These are phyloP conservation scores for Echinochloa phyllopogon DNA, from an alignment of 176 grass and related monocot genomes.

Conservation along the genomic window DNA sequence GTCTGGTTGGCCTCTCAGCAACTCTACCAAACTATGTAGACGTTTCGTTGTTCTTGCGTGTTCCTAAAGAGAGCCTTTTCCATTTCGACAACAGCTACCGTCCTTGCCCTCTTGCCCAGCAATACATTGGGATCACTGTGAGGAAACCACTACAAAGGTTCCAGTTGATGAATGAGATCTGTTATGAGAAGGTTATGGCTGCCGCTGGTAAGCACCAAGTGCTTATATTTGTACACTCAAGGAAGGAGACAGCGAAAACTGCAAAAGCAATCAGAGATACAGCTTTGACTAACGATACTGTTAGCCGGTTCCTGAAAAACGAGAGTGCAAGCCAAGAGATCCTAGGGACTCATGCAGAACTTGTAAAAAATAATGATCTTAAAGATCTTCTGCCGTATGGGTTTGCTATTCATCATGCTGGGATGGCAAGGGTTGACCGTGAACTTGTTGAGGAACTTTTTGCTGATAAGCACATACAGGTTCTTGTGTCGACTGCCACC, in stretches of 20 bases:
- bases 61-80: slow-evolving; percentile 71
- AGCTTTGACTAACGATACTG: slow-evolving; percentile 81
- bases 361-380: slow-evolving; percentile 92
- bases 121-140: slow-evolving; percentile 95
- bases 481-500: slow-evolving; percentile 90
- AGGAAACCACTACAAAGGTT: slow-evolving; percentile 95
- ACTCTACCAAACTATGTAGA: slow-evolving; percentile 94
- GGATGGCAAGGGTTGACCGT: slow-evolving; percentile 83
- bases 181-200: slow-evolving; percentile 92
- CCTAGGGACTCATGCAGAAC: slow-evolving; percentile 78
- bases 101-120: slow-evolving; percentile 92
- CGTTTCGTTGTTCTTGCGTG: slow-evolving; percentile 82
- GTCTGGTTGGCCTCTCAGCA: slow-evolving; percentile 86
- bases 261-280: slow-evolving; percentile 86
- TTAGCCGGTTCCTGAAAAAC: slow-evolving; percentile 84
- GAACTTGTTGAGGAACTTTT: slow-evolving; percentile 91
- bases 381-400: slow-evolving; percentile 93
- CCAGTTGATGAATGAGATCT: slow-evolving; percentile 98
- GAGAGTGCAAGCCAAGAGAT: slow-evolving; percentile 95
- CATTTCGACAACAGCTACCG: slow-evolving; percentile 96
- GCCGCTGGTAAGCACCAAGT: slow-evolving; percentile 95
- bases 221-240: slow-evolving; percentile 99
- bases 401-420: slow-evolving; percentile 98
- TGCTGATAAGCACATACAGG: slow-evolving; percentile 86
- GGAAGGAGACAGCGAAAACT: slow-evolving; percentile 94